Percentiles rank a stretch among this genome's conserved stretches.
These are phyloP conservation scores for Casuarina glauca DNA, from an alignment of 306 rosid genomes.

Conservation along the genomic window DNA sequence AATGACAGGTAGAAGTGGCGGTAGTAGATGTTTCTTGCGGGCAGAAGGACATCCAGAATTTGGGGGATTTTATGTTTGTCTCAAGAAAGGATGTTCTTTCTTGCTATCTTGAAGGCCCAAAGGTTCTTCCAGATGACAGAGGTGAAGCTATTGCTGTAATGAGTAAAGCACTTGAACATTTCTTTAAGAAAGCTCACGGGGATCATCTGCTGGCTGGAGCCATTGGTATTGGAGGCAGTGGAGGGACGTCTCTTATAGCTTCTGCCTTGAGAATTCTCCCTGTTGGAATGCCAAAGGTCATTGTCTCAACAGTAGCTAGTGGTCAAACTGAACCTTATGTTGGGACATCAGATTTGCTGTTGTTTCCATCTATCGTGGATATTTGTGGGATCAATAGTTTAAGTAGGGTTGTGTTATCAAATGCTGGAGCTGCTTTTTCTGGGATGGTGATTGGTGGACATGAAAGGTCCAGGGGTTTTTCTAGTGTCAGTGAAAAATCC, in stretches of 20 bases:
- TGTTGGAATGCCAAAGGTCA: conserved; percentile 76
- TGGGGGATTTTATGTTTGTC: conserved; percentile 54
- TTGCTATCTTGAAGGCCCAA: conserved; percentile 35
- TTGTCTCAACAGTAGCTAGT: conserved; percentile 85
- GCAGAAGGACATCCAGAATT: conserved; percentile 27
- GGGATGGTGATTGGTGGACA: conserved; percentile 85
- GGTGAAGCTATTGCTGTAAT: conserved; percentile 67
- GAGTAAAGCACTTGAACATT: conserved; percentile 63
- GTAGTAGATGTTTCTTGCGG: conserved; percentile 77
- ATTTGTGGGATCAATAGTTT: conserved; percentile 79
- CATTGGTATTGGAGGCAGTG: conserved; percentile 82
- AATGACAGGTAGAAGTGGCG: conserved; percentile 52
- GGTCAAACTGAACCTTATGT: conserved; percentile 83
- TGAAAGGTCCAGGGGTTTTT: conserved; percentile 38
- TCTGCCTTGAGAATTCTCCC: conserved; percentile 64
- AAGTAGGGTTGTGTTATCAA: conserved; percentile 63
- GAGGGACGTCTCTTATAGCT: conserved; percentile 78
- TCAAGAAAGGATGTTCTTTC: conserved; percentile 59
- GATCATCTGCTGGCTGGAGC: conserved; percentile 60
- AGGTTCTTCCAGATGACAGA: conserved; percentile 57
- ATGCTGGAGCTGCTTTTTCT: conserved; percentile 83
- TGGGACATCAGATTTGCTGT: conserved; percentile 71
- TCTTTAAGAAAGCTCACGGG: conserved; percentile 48
- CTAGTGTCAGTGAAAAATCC: conserved; percentile 38
- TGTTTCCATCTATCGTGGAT: conserved; percentile 80